Base-by-base conservation (phyloP, 2,329 filamentous ascomycete species). In the Talaromyces marneffei region DNA sequence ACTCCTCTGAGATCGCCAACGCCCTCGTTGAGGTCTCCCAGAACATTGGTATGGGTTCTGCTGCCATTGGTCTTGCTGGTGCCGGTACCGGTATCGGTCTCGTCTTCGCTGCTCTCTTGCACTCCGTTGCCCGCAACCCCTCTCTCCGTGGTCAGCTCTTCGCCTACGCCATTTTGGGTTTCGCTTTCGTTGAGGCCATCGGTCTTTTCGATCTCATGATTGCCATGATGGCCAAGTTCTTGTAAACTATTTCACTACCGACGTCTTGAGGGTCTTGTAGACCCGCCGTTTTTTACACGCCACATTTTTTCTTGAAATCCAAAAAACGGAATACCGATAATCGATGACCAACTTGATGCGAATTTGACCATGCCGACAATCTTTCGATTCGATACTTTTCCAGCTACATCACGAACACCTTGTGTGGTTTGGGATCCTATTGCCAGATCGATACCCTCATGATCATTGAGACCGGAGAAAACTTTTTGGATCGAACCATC, bases 31-130 rank as follows among this genome's bases (percentile, higher is more conserved):
- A 92, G 85, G 89, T 91, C 82, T 92, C 89, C 80, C 89, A 91
- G 86, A 92, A 92, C 87, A 79, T 92, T 75, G 89, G 89, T 85
- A 92, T 92, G 89, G 89, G 89, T 81, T 83, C 87, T 72, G 91
- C 91, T 75, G 91, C 91, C 83, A 92, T 95, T 77, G 91, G 91
- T 89, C 89, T 95, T 75, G 90, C 89, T 77, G 89, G 89, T 88
- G 89, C 90, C 77, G 89, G 90, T 91, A 91, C 94, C 80, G 91
- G 91, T 90, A 95, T 94, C 82, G 91, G 91, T 85, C 87, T 93
- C 77, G 91, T 95, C 78, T 95, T 95, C 87, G 90, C 89, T 77
- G 87, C 90, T 75, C 90, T 95, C 78, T 85, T 95, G 77, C 87
- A 90, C 81, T 87, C 87, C 83, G 90, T 94, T 79, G 90, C 91